phyloP scores from a whole-genome alignment of 192 early-diverging fungal species.

The Allomyces macrogynus region DNA sequence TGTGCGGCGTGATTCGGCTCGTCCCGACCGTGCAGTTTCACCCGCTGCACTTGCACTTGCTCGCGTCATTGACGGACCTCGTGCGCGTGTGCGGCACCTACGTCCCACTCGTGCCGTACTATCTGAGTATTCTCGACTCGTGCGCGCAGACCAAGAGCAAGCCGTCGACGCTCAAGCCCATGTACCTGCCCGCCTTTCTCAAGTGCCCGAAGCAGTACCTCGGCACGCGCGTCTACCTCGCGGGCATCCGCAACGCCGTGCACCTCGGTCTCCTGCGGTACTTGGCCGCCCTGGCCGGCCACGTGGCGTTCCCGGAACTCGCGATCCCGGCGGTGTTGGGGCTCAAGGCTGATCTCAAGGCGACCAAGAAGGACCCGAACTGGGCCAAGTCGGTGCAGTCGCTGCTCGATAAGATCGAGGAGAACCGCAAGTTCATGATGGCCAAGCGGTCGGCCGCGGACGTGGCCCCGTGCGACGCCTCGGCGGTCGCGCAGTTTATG shows the following conservation, averaged over 20 bases:
- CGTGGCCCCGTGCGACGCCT: background rate
- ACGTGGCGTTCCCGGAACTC: slow-evolving; percentile 89
- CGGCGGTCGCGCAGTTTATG: background rate
- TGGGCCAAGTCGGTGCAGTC: slow-evolving; percentile 62
- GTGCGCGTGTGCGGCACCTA: slow-evolving; percentile 48
- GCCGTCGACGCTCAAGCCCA: slow-evolving; percentile 62
- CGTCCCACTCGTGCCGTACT: slow-evolving; percentile 63
- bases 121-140: slow-evolving; percentile 65
- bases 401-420: slow-evolving; percentile 71
- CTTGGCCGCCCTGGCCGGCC: slow-evolving; percentile 44
- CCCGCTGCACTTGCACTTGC: slow-evolving; percentile 75
- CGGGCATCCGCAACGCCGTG: slow-evolving; percentile 63
- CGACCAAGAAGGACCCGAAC: slow-evolving; percentile 41
- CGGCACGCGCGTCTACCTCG: slow-evolving; percentile 61
- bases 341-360: slow-evolving; percentile 70
- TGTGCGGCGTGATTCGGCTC: slow-evolving; percentile 50
- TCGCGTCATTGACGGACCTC: slow-evolving; percentile 50
- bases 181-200: slow-evolving; percentile 56
- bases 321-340: slow-evolving; percentile 65
- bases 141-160: slow-evolving; percentile 45
- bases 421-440: slow-evolving; percentile 50
- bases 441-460: background rate
- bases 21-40: slow-evolving; percentile 78
- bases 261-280: slow-evolving; percentile 52
- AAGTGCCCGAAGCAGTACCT: slow-evolving; percentile 66